These are phyloP conservation scores for Daucus carota DNA, from an alignment of 129 eudicot genomes.

Conservation along the genomic window DNA sequence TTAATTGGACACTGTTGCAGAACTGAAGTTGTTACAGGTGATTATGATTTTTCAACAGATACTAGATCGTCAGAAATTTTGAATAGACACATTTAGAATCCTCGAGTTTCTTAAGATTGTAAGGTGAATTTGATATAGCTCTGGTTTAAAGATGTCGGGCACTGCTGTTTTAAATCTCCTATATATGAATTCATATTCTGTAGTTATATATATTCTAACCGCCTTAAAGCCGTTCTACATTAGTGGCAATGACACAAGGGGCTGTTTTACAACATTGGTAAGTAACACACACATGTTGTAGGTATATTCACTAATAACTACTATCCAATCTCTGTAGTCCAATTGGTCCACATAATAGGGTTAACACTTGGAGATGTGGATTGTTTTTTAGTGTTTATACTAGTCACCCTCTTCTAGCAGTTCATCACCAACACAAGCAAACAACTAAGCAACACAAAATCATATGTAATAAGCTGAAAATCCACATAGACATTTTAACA, in stretches of 20 bases:
- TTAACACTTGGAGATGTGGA: no score
- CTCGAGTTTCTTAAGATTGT: neutral
- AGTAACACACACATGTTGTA: no score
- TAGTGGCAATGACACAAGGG: neutral
- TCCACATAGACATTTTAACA: no score
- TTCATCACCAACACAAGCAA: no score
- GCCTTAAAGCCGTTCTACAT: neutral
- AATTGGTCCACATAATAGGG: no score
- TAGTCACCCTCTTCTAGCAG: no score
- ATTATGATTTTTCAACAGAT: conserved; percentile 8
- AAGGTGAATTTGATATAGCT: neutral
- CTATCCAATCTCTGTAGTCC: no score
- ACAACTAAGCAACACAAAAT: no score
- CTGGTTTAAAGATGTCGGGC: neutral
- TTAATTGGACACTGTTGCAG: conserved; percentile 83
- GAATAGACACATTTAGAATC: neutral
- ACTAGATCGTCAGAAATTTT: neutral
- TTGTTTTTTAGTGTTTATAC: no score
- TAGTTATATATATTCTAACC: neutral
- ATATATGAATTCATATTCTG: neutral
- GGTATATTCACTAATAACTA: no score
- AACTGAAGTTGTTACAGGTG: conserved; percentile 91
- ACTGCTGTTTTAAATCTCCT: neutral
- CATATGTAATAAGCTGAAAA: no score
- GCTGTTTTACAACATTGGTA: no score